These are phyloP conservation scores for Boletus pseudopeckii DNA, from an alignment of 768 basidiomycete genomes.

Conservation along the genomic window DNA sequence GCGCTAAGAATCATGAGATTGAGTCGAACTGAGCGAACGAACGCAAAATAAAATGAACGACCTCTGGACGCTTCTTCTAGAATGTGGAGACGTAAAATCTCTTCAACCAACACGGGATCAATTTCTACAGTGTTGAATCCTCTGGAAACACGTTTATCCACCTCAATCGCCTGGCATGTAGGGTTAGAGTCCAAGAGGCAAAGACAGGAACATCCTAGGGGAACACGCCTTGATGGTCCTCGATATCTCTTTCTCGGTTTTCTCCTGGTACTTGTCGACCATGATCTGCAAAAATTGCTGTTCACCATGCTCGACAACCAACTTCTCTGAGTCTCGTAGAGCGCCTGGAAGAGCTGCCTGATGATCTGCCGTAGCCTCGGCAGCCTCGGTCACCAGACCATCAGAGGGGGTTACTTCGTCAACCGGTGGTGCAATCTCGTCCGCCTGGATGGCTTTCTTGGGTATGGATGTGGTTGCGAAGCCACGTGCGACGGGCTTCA, in stretches of 20 bases:
- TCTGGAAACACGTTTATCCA: conserved; percentile 71
- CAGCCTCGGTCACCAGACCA: conserved; percentile 5
- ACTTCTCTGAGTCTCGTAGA: conserved; percentile 24
- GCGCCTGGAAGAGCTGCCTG: conserved; percentile 3
- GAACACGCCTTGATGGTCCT: conserved; percentile 62
- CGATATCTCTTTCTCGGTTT: conserved; percentile 79
- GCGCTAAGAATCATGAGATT: conserved; percentile 4
- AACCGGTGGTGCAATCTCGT: conserved; percentile 20
- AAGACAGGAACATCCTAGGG: background rate
- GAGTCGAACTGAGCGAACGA: background rate
- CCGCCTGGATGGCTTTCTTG: conserved; percentile 54
- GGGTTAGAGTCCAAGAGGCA: background rate
- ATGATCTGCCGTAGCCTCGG: conserved; percentile 2
- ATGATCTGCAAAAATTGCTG: conserved; percentile 63
- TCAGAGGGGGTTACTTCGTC: conserved; percentile 4
- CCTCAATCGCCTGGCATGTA: conserved; percentile 58
- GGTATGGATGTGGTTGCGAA: conserved; percentile 82
- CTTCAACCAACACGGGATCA: conserved; percentile 53
- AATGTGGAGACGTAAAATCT: conserved; percentile 52
- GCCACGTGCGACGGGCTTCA: conserved; percentile 70
- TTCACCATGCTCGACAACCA: conserved; percentile 40
- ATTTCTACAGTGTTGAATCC: conserved; percentile 61
- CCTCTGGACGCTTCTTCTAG: conserved; percentile 36
- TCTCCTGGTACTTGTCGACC: conserved; percentile 83
- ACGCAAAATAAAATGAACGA: background rate